These are phyloP conservation scores for Dentipellis fragilis DNA, from an alignment of 768 basidiomycete species.

Conservation along the genomic window DNA sequence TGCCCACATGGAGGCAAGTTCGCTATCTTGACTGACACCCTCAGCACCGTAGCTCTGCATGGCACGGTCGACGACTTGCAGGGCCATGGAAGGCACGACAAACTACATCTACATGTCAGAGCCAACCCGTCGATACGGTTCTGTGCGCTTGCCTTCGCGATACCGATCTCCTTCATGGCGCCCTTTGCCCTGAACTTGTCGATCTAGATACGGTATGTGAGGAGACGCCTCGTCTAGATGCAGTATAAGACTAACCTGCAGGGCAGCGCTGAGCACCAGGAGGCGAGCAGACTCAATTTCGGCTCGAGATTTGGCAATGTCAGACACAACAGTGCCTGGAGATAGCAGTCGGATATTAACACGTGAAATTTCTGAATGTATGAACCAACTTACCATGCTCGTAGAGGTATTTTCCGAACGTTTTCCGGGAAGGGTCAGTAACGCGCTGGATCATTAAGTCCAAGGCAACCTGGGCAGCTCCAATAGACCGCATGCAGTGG, in stretches of 20 bases:
- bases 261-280: conserved; percentile 85
- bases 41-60: conserved; percentile 97
- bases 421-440: conserved; percentile 85
- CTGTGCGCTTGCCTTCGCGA: conserved; percentile 66
- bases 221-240: not conserved
- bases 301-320: conserved; percentile 86
- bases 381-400: conserved; percentile 67
- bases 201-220: conserved; percentile 39
- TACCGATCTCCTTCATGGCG: conserved; percentile 93
- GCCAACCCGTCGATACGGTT: not conserved
- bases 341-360: not conserved
- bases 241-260: conserved; percentile 41
- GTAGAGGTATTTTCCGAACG: conserved; percentile 86
- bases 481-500: conserved; percentile 97
- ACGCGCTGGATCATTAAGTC: conserved; percentile 86
- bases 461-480: conserved; percentile 73
- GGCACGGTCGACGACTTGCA: conserved; percentile 83
- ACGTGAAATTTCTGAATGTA: not conserved
- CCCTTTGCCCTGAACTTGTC: conserved; percentile 89
- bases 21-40: conserved; percentile 84
- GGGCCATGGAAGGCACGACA: conserved; percentile 86
- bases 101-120: conserved; percentile 41
- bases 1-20: conserved; percentile 70
- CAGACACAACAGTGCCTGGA: conserved; percentile 76
- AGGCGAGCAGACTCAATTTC: conserved; percentile 86